Percentiles rank a stretch among this genome's conserved stretches.
These are phyloP conservation scores for Diaporthe amygdali DNA, from an alignment of 2,329 filamentous ascomycete genomes.

Conservation along the genomic window DNA sequence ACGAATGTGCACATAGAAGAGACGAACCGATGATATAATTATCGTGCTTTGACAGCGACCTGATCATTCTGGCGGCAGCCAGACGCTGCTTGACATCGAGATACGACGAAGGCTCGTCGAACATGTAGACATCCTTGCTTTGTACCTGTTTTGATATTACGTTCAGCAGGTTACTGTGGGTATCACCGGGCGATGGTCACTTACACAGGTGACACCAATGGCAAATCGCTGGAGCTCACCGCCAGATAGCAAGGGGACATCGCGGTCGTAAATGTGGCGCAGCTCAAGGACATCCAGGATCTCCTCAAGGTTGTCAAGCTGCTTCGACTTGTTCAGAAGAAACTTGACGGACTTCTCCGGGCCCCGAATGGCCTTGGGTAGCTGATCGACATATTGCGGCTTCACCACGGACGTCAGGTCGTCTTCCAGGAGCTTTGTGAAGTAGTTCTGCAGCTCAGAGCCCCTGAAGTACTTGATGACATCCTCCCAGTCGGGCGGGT, in stretches of 20 bases:
- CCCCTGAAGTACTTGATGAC: constrained; percentile 98
- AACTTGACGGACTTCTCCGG: constrained; percentile 79
- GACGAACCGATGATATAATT: constrained; percentile 82
- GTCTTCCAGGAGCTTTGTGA: constrained; percentile 97
- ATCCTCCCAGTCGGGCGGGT: constrained; percentile 98
- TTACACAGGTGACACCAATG: constrained; percentile 86
- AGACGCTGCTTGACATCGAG: constrained; percentile 99
- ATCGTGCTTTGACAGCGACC: constrained; percentile 83
- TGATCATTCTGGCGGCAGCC: constrained; percentile 88
- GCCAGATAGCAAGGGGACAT: constrained; percentile 89
- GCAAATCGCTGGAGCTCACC: constrained; percentile 98
- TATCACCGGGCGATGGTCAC: constrained; percentile 29
- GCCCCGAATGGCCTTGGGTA: constrained; percentile 88
- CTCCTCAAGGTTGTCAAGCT: constrained; percentile 80
- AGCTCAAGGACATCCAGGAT: constrained; percentile 85
- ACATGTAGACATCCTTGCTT: constrained; percentile 74
- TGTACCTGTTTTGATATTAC: constrained; percentile 19
- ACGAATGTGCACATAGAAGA: not conserved
- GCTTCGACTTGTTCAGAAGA: constrained; percentile 76
- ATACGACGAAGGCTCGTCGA: constrained; percentile 98
- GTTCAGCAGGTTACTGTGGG: not conserved
- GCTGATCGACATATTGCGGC: constrained; percentile 98
- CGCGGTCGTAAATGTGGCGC: constrained; percentile 87
- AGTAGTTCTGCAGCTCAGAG: constrained; percentile 98
- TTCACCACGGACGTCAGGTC: constrained; percentile 98